Evolutionary conservation across 2,329 filamentous ascomycete species (phyloP).

Genomic region (Pestalotiopsis sp.): DNA sequence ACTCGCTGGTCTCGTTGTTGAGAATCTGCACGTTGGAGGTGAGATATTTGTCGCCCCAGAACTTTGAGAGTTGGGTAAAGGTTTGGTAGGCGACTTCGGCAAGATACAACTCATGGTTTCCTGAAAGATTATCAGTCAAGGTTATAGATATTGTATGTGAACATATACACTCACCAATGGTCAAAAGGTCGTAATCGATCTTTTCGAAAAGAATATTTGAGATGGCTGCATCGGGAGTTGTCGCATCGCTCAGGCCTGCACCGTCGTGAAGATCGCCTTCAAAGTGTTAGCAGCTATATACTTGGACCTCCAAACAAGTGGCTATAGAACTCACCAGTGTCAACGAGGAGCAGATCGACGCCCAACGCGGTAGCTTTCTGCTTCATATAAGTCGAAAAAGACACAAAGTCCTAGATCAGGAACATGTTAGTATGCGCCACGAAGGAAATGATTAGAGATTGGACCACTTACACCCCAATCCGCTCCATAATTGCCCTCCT

Average conservation of each 20-base stretch:
- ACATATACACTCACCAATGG: constrained; percentile 33
- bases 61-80: constrained; percentile 57
- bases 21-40: constrained; percentile 46
- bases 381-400: constrained; percentile 61
- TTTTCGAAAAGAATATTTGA: constrained; percentile 48
- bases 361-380: constrained; percentile 54
- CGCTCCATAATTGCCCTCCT: constrained; percentile 63
- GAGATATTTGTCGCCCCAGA: constrained; percentile 49
- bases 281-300: neutral
- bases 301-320: neutral
- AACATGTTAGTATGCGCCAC: neutral
- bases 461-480: constrained; percentile 52
- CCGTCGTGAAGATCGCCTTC: constrained; percentile 64
- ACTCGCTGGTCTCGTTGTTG: constrained; percentile 37
- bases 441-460: neutral
- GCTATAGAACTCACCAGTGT: constrained; percentile 47
- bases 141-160: neutral
- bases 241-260: constrained; percentile 62
- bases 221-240: constrained; percentile 53
- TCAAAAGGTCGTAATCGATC: constrained; percentile 42
- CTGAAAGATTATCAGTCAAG: constrained; percentile 12
- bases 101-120: constrained; percentile 67
- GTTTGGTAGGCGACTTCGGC: constrained; percentile 62
- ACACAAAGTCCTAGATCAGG: constrained; percentile 51
- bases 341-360: constrained; percentile 60